Conservation (phyloP, 352 stramenopile genomes). For the Phytophthora tentaculata region DNA sequence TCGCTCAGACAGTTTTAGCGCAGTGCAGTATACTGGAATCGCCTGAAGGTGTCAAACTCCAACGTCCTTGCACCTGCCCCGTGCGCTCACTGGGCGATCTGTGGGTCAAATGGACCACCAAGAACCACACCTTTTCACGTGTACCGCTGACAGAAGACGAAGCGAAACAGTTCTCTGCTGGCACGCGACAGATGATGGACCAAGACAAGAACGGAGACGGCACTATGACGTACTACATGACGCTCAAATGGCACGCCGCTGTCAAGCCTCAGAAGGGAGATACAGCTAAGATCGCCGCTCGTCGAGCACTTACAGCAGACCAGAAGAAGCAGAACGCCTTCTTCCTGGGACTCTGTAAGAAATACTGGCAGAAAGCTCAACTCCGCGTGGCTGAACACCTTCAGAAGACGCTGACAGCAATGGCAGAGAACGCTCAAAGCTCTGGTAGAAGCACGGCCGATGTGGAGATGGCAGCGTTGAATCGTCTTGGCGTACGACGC, state of each 20-base stretch:
- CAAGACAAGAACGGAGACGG: slow-evolving; percentile 48
- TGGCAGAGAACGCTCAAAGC: slow-evolving; percentile 12
- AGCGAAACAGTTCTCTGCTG: slow-evolving; percentile 68
- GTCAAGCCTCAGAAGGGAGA: slow-evolving; percentile 86
- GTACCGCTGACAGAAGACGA: slow-evolving; percentile 61
- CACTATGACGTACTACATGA: slow-evolving; percentile 71
- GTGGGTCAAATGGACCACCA: slow-evolving; percentile 84
- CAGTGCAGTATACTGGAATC: slow-evolving; percentile 79
- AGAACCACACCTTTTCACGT: slow-evolving; percentile 80
- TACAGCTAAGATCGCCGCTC: slow-evolving; percentile 83
- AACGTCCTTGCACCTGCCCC: slow-evolving; percentile 77
- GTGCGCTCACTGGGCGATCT: slow-evolving; percentile 80
- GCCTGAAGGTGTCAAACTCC: slow-evolving; percentile 59
- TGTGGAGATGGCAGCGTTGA: slow-evolving; percentile 69
- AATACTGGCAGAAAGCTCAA: slow-evolving; percentile 77
- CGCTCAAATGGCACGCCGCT: slow-evolving; percentile 85
- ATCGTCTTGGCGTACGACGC: slow-evolving; percentile 65
- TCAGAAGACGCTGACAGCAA: slow-evolving; percentile 59
- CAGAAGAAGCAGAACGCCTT: slow-evolving; percentile 84
- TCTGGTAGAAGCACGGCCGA: slow-evolving; percentile 32
- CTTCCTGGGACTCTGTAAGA: slow-evolving; percentile 76
- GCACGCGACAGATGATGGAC: slow-evolving; percentile 89
- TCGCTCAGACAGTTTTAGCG: slow-evolving; percentile 64
- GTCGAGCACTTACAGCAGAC: slow-evolving; percentile 63
- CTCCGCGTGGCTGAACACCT: slow-evolving; percentile 76